These are phyloP conservation scores for Lumnitzera littorea DNA, from an alignment of 345 rosid species.

Conservation along the genomic window DNA sequence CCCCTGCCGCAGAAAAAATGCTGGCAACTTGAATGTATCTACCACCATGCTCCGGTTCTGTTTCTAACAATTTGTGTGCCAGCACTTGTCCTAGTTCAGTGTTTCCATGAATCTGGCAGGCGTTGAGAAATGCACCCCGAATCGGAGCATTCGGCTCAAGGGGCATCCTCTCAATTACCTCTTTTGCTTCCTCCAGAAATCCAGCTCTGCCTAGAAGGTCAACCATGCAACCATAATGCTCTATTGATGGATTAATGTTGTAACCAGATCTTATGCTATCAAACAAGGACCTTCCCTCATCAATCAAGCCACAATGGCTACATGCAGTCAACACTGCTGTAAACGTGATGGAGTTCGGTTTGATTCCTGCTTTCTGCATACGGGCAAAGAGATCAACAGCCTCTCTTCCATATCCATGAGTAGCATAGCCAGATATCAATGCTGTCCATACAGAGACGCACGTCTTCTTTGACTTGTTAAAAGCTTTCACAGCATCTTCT, in stretches of 20 bases:
- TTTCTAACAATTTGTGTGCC: constrained; percentile 38
- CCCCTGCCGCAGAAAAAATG: constrained; percentile 38
- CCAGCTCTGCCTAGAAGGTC: constrained; percentile 77
- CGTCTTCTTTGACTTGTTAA: constrained; percentile 27
- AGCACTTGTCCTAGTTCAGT: constrained; percentile 45
- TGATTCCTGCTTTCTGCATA: constrained; percentile 50
- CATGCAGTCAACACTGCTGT: constrained; percentile 70
- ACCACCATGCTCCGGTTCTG: constrained; percentile 51
- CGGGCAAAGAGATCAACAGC: constrained; percentile 40
- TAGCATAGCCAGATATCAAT: constrained; percentile 51
- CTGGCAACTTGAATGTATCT: constrained; percentile 52
- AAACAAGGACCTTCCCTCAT: constrained; percentile 47
- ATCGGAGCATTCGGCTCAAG: constrained; percentile 49
- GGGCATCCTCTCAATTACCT: constrained; percentile 48
- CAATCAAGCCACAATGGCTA: constrained; percentile 54
- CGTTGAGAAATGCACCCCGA: constrained; percentile 64
- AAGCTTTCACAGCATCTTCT: constrained; percentile 44
- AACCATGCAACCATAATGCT: constrained; percentile 81
- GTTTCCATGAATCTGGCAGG: constrained; percentile 46
- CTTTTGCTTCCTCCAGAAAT: constrained; percentile 41
- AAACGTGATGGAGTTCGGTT: constrained; percentile 57
- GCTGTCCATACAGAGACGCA: constrained; percentile 58
- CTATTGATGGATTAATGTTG: constrained; percentile 43
- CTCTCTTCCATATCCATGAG: constrained; percentile 56
- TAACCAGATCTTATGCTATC: constrained; percentile 36